Percentiles rank a stretch among this genome's conserved stretches.
Conservation (phyloP, 2,329 filamentous ascomycete genomes). For the Colletotrichum siamense region DNA sequence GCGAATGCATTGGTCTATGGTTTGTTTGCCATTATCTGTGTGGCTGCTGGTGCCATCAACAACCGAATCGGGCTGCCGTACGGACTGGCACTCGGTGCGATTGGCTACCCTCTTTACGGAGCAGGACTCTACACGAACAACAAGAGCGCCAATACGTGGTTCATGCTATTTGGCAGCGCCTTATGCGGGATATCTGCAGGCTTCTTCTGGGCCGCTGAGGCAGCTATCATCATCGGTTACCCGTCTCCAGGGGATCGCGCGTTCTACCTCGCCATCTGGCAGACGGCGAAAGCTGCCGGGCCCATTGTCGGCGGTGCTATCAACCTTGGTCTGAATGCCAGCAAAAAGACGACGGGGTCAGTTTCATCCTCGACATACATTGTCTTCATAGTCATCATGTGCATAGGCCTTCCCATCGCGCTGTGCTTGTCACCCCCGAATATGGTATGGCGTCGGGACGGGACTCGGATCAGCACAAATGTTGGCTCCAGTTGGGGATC, state of each 20-base stretch:
- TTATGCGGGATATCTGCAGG: slow-evolving; percentile 45
- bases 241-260: slow-evolving; percentile 36
- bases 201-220: slow-evolving; percentile 40
- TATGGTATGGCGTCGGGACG: slow-evolving; percentile 67
- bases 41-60: slow-evolving; percentile 4
- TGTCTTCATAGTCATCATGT: slow-evolving; percentile 71
- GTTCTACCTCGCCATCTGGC: slow-evolving; percentile 4
- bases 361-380: slow-evolving; percentile 71
- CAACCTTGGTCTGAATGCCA: slow-evolving; percentile 66
- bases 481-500: background rate
- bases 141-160: slow-evolving; percentile 54
- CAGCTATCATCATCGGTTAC: slow-evolving; percentile 58
- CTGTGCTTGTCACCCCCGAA: slow-evolving; percentile 62
- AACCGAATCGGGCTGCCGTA: slow-evolving; percentile 3
- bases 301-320: slow-evolving; percentile 67
- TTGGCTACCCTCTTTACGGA: slow-evolving; percentile 2
- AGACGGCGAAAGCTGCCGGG: slow-evolving; percentile 3
- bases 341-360: slow-evolving; percentile 59
- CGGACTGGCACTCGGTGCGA: background rate
- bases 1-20: background rate
- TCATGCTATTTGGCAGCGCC: slow-evolving; percentile 66
- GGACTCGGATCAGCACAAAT: slow-evolving; percentile 53
- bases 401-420: slow-evolving; percentile 62
- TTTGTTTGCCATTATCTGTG: slow-evolving; percentile 1
- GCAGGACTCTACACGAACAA: slow-evolving; percentile 5